These are phyloP conservation scores for Polyporus arcularius DNA, from an alignment of 768 basidiomycete genomes.

Conservation along the genomic window DNA sequence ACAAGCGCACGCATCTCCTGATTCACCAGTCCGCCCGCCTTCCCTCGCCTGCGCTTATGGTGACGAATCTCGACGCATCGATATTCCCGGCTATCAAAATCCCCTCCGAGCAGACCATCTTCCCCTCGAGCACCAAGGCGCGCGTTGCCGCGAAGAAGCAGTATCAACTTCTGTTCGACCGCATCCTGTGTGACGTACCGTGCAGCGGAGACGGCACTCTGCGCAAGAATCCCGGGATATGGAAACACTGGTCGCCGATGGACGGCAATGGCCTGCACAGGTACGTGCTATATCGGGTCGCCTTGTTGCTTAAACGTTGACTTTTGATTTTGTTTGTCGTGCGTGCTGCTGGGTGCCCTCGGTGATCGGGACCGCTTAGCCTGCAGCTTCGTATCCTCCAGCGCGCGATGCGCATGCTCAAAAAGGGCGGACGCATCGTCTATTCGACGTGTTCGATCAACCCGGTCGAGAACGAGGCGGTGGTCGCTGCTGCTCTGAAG, in stretches of 20 bases:
- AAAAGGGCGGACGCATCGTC: slow-evolving; percentile 86
- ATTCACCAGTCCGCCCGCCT: slow-evolving; percentile 97
- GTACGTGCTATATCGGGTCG: slow-evolving; percentile 43
- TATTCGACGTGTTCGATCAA: slow-evolving; percentile 99
- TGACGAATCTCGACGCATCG: slow-evolving; percentile 95
- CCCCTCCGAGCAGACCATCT: slow-evolving; percentile 28
- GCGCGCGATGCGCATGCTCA: slow-evolving; percentile 89
- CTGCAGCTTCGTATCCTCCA: slow-evolving; percentile 91
- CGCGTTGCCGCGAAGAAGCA: slow-evolving; percentile 37
- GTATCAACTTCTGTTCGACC: slow-evolving; percentile 76
- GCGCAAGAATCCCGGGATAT: slow-evolving; percentile 92
- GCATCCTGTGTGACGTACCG: slow-evolving; percentile 95
- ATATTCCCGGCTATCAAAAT: slow-evolving; percentile 73
- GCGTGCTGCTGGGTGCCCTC: neutral
- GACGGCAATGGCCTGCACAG: slow-evolving; percentile 91
- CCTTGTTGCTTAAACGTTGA: neutral
- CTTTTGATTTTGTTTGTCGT: neutral
- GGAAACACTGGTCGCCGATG: slow-evolving; percentile 87
- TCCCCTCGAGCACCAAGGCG: slow-evolving; percentile 36
- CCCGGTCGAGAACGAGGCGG: slow-evolving; percentile 96
- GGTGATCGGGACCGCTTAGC: slow-evolving; percentile 40
- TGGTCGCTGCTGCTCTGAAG: slow-evolving; percentile 82
- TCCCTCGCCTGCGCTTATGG: slow-evolving; percentile 88
- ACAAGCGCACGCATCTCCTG: slow-evolving; percentile 92
- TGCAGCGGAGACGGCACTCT: slow-evolving; percentile 97